phyloP scores from a whole-genome alignment of 2,329 filamentous ascomycete genomes.

The Claviceps citrina region DNA sequence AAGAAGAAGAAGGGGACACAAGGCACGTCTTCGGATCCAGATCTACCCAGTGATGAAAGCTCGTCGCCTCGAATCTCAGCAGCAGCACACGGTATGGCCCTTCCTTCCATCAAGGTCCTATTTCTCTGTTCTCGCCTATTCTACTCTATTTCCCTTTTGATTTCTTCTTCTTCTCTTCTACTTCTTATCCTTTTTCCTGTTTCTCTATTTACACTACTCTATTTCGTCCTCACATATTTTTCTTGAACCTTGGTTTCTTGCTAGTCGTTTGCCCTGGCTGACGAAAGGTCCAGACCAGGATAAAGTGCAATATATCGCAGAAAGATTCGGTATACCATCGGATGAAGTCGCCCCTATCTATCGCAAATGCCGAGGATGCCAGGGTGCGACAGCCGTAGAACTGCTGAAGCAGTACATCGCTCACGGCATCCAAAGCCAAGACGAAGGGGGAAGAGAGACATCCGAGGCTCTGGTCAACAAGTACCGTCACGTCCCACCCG shows the following conservation, averaged over 20 bases:
- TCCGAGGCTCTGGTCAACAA: constrained; percentile 21
- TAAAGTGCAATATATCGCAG: constrained; percentile 29
- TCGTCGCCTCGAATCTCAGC: constrained; percentile 7
- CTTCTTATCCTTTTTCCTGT: too few relatives aligned
- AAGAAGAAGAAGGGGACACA: constrained; percentile 22
- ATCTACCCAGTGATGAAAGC: constrained; percentile 8
- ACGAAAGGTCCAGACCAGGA: constrained; percentile 16
- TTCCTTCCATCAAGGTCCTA: too few relatives aligned
- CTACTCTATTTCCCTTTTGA: neutral
- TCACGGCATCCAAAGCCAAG: constrained; percentile 19
- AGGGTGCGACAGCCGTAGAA: constrained; percentile 24
- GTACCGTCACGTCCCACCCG: constrained; percentile 26
- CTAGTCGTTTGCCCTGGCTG: too few relatives aligned
- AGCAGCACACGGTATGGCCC: neutral
- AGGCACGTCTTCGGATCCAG: constrained; percentile 8
- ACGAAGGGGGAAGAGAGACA: constrained; percentile 15
- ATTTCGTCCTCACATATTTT: neutral
- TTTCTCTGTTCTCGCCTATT: too few relatives aligned
- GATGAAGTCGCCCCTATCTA: constrained; percentile 28
- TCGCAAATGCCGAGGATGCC: constrained; percentile 21
- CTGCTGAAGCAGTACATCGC: constrained; percentile 29
- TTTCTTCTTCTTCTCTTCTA: neutral
- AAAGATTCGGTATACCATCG: constrained; percentile 26
- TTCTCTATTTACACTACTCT: too few relatives aligned
- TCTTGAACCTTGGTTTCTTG: too few relatives aligned